Conservation (phyloP, 2,329 filamentous ascomycete genomes). For the Pseudogymnoascus sp. region DNA sequence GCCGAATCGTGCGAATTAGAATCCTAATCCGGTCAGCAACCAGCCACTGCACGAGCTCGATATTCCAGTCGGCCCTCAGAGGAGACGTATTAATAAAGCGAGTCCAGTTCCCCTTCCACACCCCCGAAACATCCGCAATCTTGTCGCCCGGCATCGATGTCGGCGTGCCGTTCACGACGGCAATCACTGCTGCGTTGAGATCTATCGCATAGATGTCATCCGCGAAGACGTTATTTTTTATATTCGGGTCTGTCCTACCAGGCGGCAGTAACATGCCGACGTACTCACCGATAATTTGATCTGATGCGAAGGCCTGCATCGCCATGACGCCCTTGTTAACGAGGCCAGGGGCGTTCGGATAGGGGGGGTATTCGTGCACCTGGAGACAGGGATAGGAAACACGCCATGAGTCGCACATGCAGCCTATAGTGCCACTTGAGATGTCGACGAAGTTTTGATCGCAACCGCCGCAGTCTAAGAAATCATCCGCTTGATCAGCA, state of each 20-base stretch:
- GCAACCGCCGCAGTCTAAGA: not conserved
- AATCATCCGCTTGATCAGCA: not conserved
- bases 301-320: not conserved
- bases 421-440: not conserved
- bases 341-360: not conserved
- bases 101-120: not conserved
- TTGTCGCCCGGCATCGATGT: not conserved
- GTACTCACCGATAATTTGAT: not conserved
- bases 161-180: not conserved
- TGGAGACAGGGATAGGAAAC: not conserved
- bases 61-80: not conserved
- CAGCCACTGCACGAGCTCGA: not conserved
- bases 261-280: not conserved
- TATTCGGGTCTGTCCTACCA: not conserved
- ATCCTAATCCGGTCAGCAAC: not conserved
- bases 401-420: not conserved
- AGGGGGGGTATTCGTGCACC: not conserved
- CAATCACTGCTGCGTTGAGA: not conserved
- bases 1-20: not conserved
- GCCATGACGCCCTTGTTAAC: not conserved
- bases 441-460: not conserved
- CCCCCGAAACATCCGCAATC: constrained; percentile 1
- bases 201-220: not conserved
- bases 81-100: not conserved
- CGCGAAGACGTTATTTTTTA: not conserved